A percentile compares a stretch with the other conserved stretches of the same genome.
Evolutionary conservation across 306 rosid species (phyloP).

Genomic region (Fragaria vesca): DNA sequence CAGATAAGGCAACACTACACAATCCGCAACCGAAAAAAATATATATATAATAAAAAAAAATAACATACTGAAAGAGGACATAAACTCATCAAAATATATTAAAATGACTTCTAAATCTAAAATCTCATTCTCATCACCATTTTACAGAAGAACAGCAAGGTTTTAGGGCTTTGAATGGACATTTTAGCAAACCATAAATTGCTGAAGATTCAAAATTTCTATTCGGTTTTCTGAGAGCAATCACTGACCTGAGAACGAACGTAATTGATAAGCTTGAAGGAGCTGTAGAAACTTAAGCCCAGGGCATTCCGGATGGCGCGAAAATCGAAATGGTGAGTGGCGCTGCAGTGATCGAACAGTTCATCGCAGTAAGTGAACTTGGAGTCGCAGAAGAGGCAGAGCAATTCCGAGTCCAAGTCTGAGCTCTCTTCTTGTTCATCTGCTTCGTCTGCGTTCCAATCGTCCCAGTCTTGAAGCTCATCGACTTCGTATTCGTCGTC

Average conservation of each 20-base stretch:
- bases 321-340: slow-evolving; percentile 66
- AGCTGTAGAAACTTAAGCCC: slow-evolving; percentile 65
- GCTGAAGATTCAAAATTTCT: too few species aligned
- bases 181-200: not conserved
- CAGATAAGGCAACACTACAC: not conserved
- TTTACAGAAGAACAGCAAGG: not conserved
- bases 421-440: slow-evolving; percentile 33
- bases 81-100: too few species aligned
- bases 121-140: not conserved
- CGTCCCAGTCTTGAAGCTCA: slow-evolving; percentile 47
- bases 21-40: not conserved
- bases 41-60: too few species aligned
- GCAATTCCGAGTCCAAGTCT: slow-evolving; percentile 32
- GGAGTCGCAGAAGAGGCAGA: slow-evolving; percentile 77
- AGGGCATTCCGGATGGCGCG: slow-evolving; percentile 35
- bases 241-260: slow-evolving; percentile 63
- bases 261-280: slow-evolving; percentile 78
- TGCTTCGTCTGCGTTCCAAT: slow-evolving; percentile 55
- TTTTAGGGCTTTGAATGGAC: too few species aligned
- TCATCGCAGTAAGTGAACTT: slow-evolving; percentile 33
- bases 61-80: too few species aligned
- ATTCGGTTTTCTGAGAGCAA: not conserved
- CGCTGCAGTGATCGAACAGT: slow-evolving; percentile 60
- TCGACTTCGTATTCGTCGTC: slow-evolving; percentile 33
- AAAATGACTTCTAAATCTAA: too few species aligned